Percentiles rank a stretch among this genome's conserved stretches.
Evolutionary conservation across 2,329 filamentous ascomycete genomes (phyloP).

Genomic region (Paecilomyces dactylethromorphus): DNA sequence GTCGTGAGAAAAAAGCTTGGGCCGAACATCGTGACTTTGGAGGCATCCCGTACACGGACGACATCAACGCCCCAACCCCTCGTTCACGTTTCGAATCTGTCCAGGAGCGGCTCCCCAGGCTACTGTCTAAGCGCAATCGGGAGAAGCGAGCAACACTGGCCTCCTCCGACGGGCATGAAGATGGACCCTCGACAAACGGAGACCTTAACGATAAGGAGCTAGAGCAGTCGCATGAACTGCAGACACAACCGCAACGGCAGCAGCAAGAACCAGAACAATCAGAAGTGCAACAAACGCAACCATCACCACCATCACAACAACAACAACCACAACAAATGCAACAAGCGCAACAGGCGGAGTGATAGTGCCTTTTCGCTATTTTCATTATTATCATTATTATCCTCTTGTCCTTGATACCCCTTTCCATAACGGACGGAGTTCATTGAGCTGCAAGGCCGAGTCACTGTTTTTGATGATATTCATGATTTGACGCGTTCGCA

Average conservation of each 20-base stretch:
- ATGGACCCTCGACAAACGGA: background rate
- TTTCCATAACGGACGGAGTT: too few species aligned
- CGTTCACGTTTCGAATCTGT: slow-evolving; percentile 32
- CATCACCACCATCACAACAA: too few species aligned
- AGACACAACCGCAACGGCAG: background rate
- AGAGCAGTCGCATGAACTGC: background rate
- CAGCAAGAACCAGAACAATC: background rate
- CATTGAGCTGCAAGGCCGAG: too few species aligned
- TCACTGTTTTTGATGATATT: too few species aligned
- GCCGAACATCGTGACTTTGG: slow-evolving; percentile 20
- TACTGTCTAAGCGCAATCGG: background rate
- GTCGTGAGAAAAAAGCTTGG: slow-evolving; percentile 40
- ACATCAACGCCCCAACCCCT: slow-evolving; percentile 27
- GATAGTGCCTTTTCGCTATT: too few species aligned
- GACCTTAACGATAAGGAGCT: background rate
- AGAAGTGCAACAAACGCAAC: background rate
- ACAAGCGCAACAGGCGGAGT: too few species aligned
- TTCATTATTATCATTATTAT: too few species aligned
- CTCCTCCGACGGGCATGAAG: background rate
- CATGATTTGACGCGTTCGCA: too few species aligned
- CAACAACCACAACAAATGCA: background rate
- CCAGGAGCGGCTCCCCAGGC: slow-evolving; percentile 19
- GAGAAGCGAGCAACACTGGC: background rate
- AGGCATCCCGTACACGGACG: slow-evolving; percentile 31
- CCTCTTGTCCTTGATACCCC: too few species aligned